Percentiles rank a stretch among this genome's conserved stretches.
Conservation (phyloP, 2,329 filamentous ascomycete genomes). For the Cercospora brassicicola region DNA sequence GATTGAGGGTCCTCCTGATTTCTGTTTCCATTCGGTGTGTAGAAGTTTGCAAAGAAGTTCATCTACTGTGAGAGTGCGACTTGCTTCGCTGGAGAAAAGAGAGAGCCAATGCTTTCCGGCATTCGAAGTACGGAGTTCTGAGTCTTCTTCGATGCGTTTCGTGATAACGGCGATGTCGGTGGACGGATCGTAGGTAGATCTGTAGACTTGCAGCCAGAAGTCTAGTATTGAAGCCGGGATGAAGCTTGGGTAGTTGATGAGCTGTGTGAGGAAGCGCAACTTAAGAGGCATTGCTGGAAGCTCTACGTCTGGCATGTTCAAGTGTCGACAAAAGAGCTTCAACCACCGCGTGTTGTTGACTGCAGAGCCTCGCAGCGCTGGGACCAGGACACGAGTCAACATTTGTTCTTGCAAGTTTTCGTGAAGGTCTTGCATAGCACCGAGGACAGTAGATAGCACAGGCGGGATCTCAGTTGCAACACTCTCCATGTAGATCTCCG, state of each 20-base stretch:
- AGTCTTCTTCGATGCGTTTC: slow-evolving; percentile 22
- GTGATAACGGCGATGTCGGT: slow-evolving; percentile 30
- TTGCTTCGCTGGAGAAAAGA: slow-evolving; percentile 24
- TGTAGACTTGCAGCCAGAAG: slow-evolving; percentile 28
- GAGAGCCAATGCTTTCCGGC: slow-evolving; percentile 32
- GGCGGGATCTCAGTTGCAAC: slow-evolving; percentile 13
- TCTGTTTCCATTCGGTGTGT: slow-evolving; percentile 3
- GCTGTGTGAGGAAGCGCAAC: slow-evolving; percentile 5
- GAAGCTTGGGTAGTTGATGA: slow-evolving; percentile 15
- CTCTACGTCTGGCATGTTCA: neutral
- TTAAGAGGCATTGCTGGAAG: slow-evolving; percentile 16
- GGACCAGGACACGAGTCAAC: slow-evolving; percentile 21
- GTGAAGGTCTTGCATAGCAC: neutral
- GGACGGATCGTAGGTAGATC: slow-evolving; percentile 32
- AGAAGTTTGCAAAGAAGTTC: slow-evolving; percentile 4
- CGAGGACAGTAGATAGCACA: slow-evolving; percentile 15
- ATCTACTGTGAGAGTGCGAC: neutral
- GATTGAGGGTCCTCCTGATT: slow-evolving; percentile 8
- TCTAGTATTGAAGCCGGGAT: slow-evolving; percentile 32
- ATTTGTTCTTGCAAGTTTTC: slow-evolving; percentile 12
- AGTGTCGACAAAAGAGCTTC: slow-evolving; percentile 17
- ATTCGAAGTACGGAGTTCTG: slow-evolving; percentile 21
- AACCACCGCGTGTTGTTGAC: slow-evolving; percentile 26
- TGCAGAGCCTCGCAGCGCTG: slow-evolving; percentile 19
- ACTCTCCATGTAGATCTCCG: slow-evolving; percentile 28